Percentiles rank a stretch among this genome's conserved stretches.
Evolutionary conservation across 345 rosid genomes (phyloP).

Genomic region (Murraya koenigii): DNA sequence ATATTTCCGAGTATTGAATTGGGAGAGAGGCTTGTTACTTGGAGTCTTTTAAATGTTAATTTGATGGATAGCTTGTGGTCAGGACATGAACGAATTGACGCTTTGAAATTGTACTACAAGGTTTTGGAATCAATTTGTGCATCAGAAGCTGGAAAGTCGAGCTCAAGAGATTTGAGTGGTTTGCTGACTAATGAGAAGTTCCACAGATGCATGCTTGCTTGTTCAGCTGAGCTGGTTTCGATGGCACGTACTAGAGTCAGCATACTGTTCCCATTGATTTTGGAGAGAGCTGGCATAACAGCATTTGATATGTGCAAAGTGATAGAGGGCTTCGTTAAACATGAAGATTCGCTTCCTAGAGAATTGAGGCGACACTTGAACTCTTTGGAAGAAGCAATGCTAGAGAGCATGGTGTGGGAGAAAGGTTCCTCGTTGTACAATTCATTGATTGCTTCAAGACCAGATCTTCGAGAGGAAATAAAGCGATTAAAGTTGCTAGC

Average conservation of each 20-base stretch:
- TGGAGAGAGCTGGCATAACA: conserved; percentile 90
- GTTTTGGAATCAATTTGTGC: conserved; percentile 91
- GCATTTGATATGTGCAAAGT: conserved; percentile 98
- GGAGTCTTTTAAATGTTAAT: conserved; percentile 59
- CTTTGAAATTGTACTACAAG: conserved; percentile 78
- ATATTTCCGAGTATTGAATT: conserved; percentile 68
- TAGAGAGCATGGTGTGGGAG: conserved; percentile 98
- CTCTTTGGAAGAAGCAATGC: conserved; percentile 86
- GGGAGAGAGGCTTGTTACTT: conserved; percentile 51
- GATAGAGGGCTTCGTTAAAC: conserved; percentile 91
- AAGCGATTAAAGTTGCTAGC: conserved; percentile 57
- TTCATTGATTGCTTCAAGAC: conserved; percentile 74
- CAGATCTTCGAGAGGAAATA: conserved; percentile 58
- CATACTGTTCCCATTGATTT: conserved; percentile 81
- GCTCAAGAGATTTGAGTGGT: conserved; percentile 70
- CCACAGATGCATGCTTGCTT: conserved; percentile 95
- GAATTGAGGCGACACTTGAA: conserved; percentile 94
- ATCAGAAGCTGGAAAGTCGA: conserved; percentile 77
- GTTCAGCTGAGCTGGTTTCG: conserved; percentile 88
- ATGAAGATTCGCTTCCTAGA: conserved; percentile 93
- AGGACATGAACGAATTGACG: conserved; percentile 72
- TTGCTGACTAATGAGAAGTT: conserved; percentile 88
- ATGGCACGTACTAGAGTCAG: conserved; percentile 84
- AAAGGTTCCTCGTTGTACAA: conserved; percentile 94
- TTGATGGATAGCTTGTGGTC: conserved; percentile 92